Evolutionary conservation across 2,329 filamentous ascomycete genomes (phyloP).

Genomic region (Aspergillus flavus): DNA sequence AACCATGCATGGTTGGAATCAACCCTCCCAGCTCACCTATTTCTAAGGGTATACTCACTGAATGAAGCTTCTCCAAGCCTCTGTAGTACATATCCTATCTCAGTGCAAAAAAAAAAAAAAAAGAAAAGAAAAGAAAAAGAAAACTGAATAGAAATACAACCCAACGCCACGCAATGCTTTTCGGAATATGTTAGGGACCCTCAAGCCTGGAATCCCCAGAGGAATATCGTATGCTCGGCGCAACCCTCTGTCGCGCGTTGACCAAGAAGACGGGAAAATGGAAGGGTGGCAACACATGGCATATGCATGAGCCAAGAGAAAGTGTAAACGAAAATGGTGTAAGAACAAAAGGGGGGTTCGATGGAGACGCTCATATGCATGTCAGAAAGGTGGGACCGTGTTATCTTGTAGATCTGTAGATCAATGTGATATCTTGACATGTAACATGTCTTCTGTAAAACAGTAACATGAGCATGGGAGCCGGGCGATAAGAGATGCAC

Average conservation of each 20-base stretch:
- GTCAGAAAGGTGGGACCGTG: not conserved
- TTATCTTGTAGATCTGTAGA: constrained; percentile 2
- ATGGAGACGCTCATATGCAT: constrained; percentile 14
- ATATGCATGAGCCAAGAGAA: not conserved
- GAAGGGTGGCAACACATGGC: not conserved
- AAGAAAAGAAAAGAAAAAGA: not conserved
- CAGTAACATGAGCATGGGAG: not conserved
- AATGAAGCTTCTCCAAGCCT: not conserved
- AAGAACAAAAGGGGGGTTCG: not conserved
- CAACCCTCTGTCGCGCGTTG: not conserved
- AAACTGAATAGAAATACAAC: not conserved
- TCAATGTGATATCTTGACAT: not conserved
- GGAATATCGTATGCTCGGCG: not conserved
- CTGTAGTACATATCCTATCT: not conserved
- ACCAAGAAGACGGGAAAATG: not conserved
- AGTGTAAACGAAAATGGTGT: not conserved
- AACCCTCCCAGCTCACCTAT: not conserved
- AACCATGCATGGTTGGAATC: not conserved
- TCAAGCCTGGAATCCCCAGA: not conserved
- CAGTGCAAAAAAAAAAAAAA: not conserved
- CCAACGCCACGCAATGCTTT: constrained; percentile 18
- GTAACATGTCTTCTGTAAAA: constrained; percentile 4
- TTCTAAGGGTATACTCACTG: constrained; percentile 1
- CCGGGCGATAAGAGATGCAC: not conserved
- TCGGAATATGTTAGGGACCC: not conserved